Conservation (phyloP, 2,329 filamentous ascomycete species). For the Clonostachys chloroleuca region DNA sequence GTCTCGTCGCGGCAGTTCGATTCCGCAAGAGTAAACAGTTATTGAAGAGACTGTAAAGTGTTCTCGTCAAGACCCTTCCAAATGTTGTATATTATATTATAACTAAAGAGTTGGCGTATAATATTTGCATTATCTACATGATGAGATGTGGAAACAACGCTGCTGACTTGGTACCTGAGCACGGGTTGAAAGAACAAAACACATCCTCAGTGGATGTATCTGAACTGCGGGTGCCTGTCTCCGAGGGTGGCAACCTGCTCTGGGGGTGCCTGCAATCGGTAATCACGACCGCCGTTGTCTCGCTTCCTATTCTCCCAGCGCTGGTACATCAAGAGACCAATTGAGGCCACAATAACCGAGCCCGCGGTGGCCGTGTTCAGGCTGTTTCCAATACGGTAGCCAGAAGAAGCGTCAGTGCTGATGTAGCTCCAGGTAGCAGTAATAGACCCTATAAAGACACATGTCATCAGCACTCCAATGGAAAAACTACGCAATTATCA, state of each 20-base stretch:
- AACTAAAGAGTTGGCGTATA: too few relatives aligned
- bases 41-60: not conserved
- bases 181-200: constrained; percentile 10
- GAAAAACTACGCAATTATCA: not conserved
- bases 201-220: constrained; percentile 10
- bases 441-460: constrained; percentile 11
- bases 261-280: constrained; percentile 9
- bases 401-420: constrained; percentile 15
- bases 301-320: constrained; percentile 17
- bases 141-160: too few relatives aligned
- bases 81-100: too few relatives aligned
- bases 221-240: constrained; percentile 14
- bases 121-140: too few relatives aligned
- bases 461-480: too few relatives aligned
- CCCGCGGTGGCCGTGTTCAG: constrained; percentile 15
- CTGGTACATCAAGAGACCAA: constrained; percentile 11
- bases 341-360: constrained; percentile 12
- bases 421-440: constrained; percentile 18
- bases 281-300: constrained; percentile 11
- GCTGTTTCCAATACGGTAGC: constrained; percentile 15
- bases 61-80: too few relatives aligned
- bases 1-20: constrained; percentile 34
- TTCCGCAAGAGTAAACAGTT: constrained; percentile 33
- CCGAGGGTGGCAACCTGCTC: constrained; percentile 12
- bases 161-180: too few relatives aligned